Base-by-base conservation (phyloP, 2,329 filamentous ascomycete genomes). In the Penicillium polonicum region DNA sequence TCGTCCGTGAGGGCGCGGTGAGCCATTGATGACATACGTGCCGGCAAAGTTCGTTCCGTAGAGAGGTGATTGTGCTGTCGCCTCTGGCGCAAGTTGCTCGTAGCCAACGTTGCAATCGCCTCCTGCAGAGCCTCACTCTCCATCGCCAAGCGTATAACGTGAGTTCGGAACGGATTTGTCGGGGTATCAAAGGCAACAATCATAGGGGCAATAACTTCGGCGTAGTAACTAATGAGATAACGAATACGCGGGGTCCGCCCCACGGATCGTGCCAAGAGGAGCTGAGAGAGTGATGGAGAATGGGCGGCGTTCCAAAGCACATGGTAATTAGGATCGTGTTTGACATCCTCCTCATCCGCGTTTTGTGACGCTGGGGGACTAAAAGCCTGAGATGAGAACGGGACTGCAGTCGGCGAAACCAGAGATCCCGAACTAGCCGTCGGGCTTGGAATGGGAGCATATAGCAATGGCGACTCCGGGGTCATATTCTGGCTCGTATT, bases 141-240 rank as follows among this genome's bases (percentile, higher is more conserved):
- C 63, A 86, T 82, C 13, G 92, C 91, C 50, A 97, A 82, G 55
- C 86, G 86, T 58, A 96, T 81, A 55, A 97, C 86, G 70, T 95
- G 89, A 66, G 88, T 86, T 60, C 92, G 84, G 72, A 93, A 97
- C 1, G 93, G 93, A 72, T 96, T 97, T 61, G 82, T 83, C 1
- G 90, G 88, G 12, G 88, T 88, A 72, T 97, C 93, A 72, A 96
- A 92, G 65, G 92, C 90, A 50, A 97, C 92, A 75, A 97, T 90
- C 58, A 91, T 91, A 5, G 91, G 90, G 65, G 92, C 94, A 78
- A 97, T 92, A 70, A 91, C 90, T 74, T 91, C 92, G 70, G 92
- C 88, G 76, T 96, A 97, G 76, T 96, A 96, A 72, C 95, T 89
- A 79, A 97, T 88, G 70, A 96, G 88, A 75, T 89, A 95, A 64